Percentiles rank a stretch among this genome's conserved stretches.
phyloP scores from a whole-genome alignment of 2,329 filamentous ascomycete genomes.

The Gliomastix tumulicola region DNA sequence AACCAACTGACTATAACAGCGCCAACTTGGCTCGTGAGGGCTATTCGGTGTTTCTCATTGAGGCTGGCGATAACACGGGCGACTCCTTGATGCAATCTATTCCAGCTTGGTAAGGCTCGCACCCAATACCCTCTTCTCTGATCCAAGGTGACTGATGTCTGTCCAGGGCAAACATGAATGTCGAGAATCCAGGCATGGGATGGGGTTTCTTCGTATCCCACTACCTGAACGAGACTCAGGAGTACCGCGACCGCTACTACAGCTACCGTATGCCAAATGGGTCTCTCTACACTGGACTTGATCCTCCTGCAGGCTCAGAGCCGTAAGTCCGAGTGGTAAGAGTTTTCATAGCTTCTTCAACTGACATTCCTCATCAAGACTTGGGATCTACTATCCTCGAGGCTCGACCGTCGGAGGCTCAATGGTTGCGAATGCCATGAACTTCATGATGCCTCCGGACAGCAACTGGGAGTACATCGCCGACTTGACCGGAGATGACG shows the following conservation, averaged over 20 bases:
- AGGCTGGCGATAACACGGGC: background rate
- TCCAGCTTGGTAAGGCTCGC: background rate
- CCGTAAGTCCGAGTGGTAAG: background rate
- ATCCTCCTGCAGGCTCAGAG: constrained; percentile 1
- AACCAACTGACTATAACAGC: background rate
- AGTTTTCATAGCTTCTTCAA: background rate
- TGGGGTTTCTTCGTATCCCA: background rate
- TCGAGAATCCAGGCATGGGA: background rate
- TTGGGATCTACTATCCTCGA: constrained; percentile 6
- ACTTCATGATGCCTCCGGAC: constrained; percentile 3
- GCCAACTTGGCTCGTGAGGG: background rate
- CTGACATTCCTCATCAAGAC: background rate
- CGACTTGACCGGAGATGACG: constrained; percentile 30
- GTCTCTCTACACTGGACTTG: constrained; percentile 1
- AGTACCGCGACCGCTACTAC: background rate
- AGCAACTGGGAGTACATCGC: constrained; percentile 21
- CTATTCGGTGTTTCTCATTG: background rate
- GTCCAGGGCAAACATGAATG: background rate
- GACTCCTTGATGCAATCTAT: background rate
- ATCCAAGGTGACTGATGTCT: background rate
- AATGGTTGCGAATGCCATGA: constrained; percentile 5
- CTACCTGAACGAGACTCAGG: background rate
- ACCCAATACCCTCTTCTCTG: background rate
- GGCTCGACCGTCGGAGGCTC: constrained; percentile 6
- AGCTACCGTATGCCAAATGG: constrained; percentile 1